A percentile compares a stretch with the other conserved stretches of the same genome.
These are phyloP conservation scores for Glycine latifolia DNA, from an alignment of 306 rosid genomes.

Conservation along the genomic window DNA sequence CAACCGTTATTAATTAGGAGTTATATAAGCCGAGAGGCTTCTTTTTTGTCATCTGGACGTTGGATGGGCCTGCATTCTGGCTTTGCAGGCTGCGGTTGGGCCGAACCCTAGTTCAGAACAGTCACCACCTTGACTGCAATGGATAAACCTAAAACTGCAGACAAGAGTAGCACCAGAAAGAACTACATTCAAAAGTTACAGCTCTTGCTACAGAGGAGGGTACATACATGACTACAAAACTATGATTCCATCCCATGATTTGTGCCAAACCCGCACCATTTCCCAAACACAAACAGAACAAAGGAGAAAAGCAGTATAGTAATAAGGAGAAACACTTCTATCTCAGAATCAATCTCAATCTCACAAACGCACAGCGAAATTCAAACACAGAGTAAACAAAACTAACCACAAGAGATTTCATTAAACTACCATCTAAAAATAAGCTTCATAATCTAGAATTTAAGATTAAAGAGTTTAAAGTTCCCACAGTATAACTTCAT, in stretches of 20 bases:
- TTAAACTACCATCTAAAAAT: neutral
- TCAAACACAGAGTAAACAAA: neutral
- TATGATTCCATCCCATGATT: slow-evolving; percentile 13
- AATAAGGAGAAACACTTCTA: neutral
- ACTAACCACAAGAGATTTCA: neutral
- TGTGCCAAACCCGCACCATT: neutral
- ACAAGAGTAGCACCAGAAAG: neutral
- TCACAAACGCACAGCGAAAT: neutral
- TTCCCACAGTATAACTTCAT: slow-evolving; percentile 7
- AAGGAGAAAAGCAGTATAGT: neutral
- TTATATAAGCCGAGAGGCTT: too few relatives aligned
- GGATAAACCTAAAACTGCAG: neutral
- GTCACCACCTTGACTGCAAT: too few relatives aligned
- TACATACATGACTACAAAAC: neutral
- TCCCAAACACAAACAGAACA: neutral
- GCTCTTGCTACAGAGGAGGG: neutral
- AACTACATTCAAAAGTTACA: slow-evolving; percentile 11
- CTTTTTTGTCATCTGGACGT: too few relatives aligned
- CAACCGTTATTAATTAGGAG: too few relatives aligned
- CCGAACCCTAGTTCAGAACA: too few relatives aligned
- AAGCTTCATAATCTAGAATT: slow-evolving; percentile 15
- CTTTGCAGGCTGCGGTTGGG: too few relatives aligned
- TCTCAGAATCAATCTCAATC: neutral
- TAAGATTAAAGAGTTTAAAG: slow-evolving; percentile 20
- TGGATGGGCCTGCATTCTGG: too few relatives aligned